Conservation (phyloP, 257 asterid genomes). For the Solanum tarijense region DNA sequence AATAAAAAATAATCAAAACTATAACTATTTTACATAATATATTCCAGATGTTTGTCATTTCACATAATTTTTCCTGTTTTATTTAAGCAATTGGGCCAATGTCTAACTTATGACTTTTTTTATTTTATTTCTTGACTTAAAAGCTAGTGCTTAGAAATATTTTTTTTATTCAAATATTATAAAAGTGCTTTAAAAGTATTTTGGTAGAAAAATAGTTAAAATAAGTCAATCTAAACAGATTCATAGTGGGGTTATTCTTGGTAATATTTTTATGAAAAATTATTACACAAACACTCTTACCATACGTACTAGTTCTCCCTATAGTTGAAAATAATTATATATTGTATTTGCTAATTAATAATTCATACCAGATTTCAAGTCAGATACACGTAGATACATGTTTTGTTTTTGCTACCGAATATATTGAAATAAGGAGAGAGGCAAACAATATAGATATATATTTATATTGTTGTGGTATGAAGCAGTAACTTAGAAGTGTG, state of each 20-base stretch:
- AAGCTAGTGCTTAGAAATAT: neutral
- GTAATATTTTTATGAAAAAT: too few species aligned
- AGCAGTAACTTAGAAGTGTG: neutral
- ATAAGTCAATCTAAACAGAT: neutral
- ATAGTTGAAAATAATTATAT: too few species aligned
- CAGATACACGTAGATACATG: too few species aligned
- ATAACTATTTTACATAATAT: neutral
- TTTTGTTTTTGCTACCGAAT: too few species aligned
- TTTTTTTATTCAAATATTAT: neutral
- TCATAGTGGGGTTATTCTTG: neutral
- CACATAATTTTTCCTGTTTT: neutral
- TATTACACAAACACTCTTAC: too few species aligned
- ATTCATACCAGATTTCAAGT: too few species aligned
- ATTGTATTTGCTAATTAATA: too few species aligned
- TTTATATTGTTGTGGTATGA: neutral
- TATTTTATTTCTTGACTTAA: too few species aligned
- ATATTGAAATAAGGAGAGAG: too few species aligned
- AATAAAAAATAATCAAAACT: too few species aligned
- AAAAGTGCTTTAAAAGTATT: neutral
- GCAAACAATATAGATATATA: too few species aligned
- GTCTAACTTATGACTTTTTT: neutral
- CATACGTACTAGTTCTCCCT: too few species aligned
- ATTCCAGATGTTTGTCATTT: neutral
- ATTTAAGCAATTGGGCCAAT: neutral
- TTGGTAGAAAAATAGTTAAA: neutral